phyloP scores from a whole-genome alignment of 257 asterid genomes.

The Linaria vulgaris region DNA sequence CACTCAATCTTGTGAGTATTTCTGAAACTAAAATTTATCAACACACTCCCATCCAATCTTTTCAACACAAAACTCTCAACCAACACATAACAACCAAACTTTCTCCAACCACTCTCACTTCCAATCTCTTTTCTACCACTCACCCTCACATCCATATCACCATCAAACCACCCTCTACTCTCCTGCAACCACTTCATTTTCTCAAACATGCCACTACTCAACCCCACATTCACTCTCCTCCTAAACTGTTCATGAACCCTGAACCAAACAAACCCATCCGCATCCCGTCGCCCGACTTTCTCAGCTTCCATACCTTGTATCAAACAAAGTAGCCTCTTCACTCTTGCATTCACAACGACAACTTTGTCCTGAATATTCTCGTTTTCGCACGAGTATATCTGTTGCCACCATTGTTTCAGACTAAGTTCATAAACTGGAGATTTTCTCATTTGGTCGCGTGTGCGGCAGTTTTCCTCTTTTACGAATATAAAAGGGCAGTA shows the following conservation, averaged over 20 bases:
- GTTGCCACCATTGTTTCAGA: constrained; percentile 83
- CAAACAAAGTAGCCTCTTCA: constrained; percentile 50
- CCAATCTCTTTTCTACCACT: constrained; percentile 47
- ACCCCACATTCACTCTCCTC: constrained; percentile 47
- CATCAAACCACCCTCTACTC: constrained; percentile 74
- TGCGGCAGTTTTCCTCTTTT: constrained; percentile 39
- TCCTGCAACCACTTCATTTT: constrained; percentile 68
- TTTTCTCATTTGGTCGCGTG: constrained; percentile 49
- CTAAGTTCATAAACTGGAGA: constrained; percentile 58
- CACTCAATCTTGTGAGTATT: constrained; percentile 46
- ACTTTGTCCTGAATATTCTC: constrained; percentile 22
- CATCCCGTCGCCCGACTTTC: constrained; percentile 35
- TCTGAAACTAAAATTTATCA: constrained; percentile 54
- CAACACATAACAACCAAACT: constrained; percentile 69
- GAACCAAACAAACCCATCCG: constrained; percentile 54
- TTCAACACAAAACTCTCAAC: constrained; percentile 77
- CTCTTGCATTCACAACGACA: constrained; percentile 45
- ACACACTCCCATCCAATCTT: constrained; percentile 68
- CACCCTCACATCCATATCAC: constrained; percentile 54
- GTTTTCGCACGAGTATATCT: constrained; percentile 48
- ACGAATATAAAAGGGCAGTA: constrained; percentile 63
- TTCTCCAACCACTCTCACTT: constrained; percentile 49
- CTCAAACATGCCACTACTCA: constrained; percentile 46
- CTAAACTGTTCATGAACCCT: constrained; percentile 34
- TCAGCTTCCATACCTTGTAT: constrained; percentile 63